These are phyloP conservation scores for Cucumis melo DNA, from an alignment of 306 rosid species.

Conservation along the genomic window DNA sequence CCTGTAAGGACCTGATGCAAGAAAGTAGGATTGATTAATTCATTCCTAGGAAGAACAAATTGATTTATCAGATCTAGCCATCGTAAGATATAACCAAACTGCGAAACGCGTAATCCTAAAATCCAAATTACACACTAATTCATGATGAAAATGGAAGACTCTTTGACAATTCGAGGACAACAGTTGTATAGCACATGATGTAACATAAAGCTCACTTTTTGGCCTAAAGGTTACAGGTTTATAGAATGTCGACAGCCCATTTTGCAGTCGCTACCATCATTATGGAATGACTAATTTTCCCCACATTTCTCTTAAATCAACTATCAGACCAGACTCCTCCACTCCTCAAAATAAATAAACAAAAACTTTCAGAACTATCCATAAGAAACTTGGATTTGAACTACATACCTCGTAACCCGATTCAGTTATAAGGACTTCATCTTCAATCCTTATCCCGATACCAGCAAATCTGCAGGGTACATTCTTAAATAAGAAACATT, in stretches of 20 bases:
- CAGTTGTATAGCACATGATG: background rate
- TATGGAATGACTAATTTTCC: background rate
- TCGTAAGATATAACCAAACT: background rate
- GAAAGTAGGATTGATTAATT: background rate
- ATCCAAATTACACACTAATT: background rate
- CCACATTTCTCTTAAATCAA: background rate
- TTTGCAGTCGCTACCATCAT: background rate
- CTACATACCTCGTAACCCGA: constrained; percentile 54
- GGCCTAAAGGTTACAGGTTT: background rate
- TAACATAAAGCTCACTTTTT: background rate
- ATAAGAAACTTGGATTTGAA: background rate
- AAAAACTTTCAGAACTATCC: background rate
- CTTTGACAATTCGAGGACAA: background rate
- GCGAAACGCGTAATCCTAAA: background rate
- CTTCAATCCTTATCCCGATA: constrained; percentile 87
- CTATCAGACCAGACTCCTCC: background rate
- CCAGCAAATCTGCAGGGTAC: constrained; percentile 48
- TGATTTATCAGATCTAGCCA: background rate
- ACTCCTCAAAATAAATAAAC: too few relatives aligned
- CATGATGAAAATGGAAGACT: background rate
- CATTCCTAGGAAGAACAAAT: background rate
- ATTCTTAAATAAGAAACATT: constrained; percentile 4
- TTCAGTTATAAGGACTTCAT: constrained; percentile 71
- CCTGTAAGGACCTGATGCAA: constrained; percentile 45
- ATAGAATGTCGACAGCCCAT: background rate